A percentile compares a stretch with the other conserved stretches of the same genome.
These are phyloP conservation scores for Ophiostoma ips DNA, from an alignment of 2,329 filamentous ascomycete genomes.

Conservation along the genomic window DNA sequence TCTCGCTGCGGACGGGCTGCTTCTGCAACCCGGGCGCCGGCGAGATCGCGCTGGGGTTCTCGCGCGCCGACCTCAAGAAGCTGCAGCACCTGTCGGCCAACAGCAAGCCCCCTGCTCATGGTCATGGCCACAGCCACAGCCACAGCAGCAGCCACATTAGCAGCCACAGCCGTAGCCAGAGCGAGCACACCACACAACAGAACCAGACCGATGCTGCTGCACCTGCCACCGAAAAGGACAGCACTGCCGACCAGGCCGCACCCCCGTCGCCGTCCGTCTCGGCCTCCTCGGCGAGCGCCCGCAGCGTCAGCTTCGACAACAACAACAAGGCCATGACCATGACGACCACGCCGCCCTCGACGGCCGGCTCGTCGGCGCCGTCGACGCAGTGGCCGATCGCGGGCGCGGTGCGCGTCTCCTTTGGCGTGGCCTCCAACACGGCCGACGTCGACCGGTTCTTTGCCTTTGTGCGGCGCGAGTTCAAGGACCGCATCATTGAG, in stretches of 20 bases:
- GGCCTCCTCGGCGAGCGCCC: background rate
- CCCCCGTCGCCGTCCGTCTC: background rate
- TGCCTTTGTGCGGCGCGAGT: slow-evolving; percentile 20
- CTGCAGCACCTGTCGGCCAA: slow-evolving; percentile 10
- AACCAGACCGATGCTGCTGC: background rate
- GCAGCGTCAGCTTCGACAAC: background rate
- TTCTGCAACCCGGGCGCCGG: slow-evolving; percentile 29
- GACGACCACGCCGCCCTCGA: slow-evolving; percentile 7
- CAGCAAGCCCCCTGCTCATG: background rate
- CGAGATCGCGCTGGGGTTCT: slow-evolving; percentile 22
- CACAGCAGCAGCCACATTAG: background rate
- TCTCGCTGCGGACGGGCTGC: slow-evolving; percentile 28
- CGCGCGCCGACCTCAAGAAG: slow-evolving; percentile 6
- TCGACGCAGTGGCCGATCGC: slow-evolving; percentile 8
- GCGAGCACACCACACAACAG: no score
- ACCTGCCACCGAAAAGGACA: background rate
- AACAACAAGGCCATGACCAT: background rate
- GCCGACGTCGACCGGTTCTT: slow-evolving; percentile 25
- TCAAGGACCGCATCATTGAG: slow-evolving; percentile 18
- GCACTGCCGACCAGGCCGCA: background rate
- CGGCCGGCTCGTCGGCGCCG: slow-evolving; percentile 11
- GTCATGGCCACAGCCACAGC: background rate
- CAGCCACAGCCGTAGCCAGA: background rate
- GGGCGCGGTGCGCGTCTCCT: slow-evolving; percentile 26
- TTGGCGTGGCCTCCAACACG: slow-evolving; percentile 24